phyloP scores from a whole-genome alignment of 805 yeast species.

The Tetrapisispora fleetii region DNA sequence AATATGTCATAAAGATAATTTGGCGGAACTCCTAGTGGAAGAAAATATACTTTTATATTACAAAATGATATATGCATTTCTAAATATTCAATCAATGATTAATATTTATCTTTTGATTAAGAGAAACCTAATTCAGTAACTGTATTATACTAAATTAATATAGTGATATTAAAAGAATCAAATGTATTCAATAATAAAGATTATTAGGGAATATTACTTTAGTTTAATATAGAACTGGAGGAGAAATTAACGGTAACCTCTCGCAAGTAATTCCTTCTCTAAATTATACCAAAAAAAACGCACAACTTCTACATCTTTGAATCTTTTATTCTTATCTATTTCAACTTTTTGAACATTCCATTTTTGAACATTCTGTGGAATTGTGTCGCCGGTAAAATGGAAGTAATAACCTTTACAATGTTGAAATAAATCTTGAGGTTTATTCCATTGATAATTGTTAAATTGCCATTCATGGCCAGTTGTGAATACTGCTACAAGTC shows the following conservation, averaged over 20 bases:
- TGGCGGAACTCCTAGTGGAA: background rate
- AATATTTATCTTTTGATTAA: background rate
- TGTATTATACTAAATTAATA: background rate
- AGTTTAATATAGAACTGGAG: too few species aligned
- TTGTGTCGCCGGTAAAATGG: constrained; percentile 64
- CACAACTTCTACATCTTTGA: constrained; percentile 79
- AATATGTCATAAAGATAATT: too few species aligned
- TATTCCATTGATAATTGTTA: constrained; percentile 70
- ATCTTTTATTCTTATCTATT: constrained; percentile 73
- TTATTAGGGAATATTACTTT: too few species aligned
- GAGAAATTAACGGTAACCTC: constrained; percentile 41
- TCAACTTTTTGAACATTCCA: constrained; percentile 84
- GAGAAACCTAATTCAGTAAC: background rate
- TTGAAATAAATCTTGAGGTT: constrained; percentile 73
- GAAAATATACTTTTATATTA: too few species aligned
- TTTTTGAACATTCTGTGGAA: constrained; percentile 63
- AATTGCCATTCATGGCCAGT: constrained; percentile 99
- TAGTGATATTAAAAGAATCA: too few species aligned
- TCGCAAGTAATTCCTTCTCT: constrained; percentile 59
- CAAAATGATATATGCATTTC: background rate
- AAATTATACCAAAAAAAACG: constrained; percentile 77
- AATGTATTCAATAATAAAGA: background rate
- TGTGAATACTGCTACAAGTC: constrained; percentile 90
- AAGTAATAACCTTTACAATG: constrained; percentile 75
- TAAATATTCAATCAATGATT: too few species aligned